Conservation (phyloP, 2,329 filamentous ascomycete genomes). For the Penicillium psychrosexuale region DNA sequence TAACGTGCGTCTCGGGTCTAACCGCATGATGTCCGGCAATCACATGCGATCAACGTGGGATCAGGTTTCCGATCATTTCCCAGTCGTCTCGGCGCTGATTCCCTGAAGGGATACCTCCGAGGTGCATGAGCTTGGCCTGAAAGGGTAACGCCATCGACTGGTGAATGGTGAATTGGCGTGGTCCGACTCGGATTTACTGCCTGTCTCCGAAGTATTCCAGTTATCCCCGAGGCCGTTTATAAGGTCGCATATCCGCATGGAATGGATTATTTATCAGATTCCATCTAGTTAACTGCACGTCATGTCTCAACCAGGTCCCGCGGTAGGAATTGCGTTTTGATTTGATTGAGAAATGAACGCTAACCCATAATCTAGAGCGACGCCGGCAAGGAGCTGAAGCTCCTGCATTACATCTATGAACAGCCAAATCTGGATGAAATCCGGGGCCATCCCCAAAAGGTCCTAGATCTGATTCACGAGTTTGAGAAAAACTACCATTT, state of each 20-base stretch:
- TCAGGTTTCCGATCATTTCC: conserved; percentile 1
- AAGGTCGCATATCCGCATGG: neutral
- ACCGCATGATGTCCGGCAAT: neutral
- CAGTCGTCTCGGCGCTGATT: conserved; percentile 10
- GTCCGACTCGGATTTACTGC: neutral
- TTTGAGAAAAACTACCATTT: conserved; percentile 66
- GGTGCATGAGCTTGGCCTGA: neutral
- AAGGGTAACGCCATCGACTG: neutral
- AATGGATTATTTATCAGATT: too few relatives aligned
- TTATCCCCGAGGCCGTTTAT: conserved; percentile 9
- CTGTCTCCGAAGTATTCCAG: neutral
- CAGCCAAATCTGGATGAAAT: conserved; percentile 62
- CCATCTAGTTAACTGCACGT: neutral
- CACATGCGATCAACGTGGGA: neutral
- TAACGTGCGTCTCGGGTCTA: neutral
- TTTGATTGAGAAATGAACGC: neutral
- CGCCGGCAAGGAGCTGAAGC: conserved; percentile 70
- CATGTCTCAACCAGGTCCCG: conserved; percentile 8
- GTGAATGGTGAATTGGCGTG: neutral
- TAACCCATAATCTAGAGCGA: conserved; percentile 38
- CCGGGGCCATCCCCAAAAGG: conserved; percentile 59
- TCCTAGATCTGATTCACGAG: conserved; percentile 69
- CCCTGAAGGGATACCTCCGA: conserved; percentile 8
- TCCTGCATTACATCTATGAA: conserved; percentile 66
- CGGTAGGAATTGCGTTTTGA: neutral